Evolutionary conservation across 768 basidiomycete species (phyloP), one percentile per base, ranked within the genome.

Genomic region (Phanerochaete carnosa): DNA sequence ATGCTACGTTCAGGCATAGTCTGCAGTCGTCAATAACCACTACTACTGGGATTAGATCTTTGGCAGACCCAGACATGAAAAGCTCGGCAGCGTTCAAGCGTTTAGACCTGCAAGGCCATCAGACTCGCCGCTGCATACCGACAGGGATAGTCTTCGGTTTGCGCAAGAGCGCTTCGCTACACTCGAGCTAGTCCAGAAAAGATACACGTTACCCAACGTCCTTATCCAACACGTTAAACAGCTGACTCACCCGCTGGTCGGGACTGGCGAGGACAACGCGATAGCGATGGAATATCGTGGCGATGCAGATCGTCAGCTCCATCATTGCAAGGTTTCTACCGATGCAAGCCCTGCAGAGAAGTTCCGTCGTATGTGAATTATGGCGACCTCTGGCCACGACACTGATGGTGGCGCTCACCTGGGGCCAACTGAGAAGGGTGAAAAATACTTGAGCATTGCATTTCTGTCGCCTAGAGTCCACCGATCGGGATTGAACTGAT

Each of bases 401-500:
- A 13, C 30, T 22, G 16, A 5, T 33, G 52, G 22, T 4, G 9
- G 19, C n/a, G 29, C 55, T 22, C 19, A 57, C 55, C 55, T 22
- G 13, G 55, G 55, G 25, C 55, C 65, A 39, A 64, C 28, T 1
- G 60, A 62, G 51, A 64, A 66, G 6, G 65, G 63, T 3, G 58
- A 53, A 39, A 66, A 66, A 5, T 50, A 52, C 28, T 56, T 58
- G 35, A 25, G 12, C 65, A 62, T 59, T 26, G 28, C 43, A 26
- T n/a, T 26, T n/a, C 30, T 46, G 35, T 59, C 57, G 7, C 57
- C 67, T 22, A 69, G 67, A 15, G 70, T 54, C 73, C 73, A 74
- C 0, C 73, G 62, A 43, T 72, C 72, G 2, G 72, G 72, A 13
- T 68, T 46, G 58, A 68, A 74, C 15, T 49, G 63, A 13, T 70